Evolutionary conservation across 495 filamentous ascomycete genomes (phyloP).

Genomic region (Bryoglossum gracile): DNA sequence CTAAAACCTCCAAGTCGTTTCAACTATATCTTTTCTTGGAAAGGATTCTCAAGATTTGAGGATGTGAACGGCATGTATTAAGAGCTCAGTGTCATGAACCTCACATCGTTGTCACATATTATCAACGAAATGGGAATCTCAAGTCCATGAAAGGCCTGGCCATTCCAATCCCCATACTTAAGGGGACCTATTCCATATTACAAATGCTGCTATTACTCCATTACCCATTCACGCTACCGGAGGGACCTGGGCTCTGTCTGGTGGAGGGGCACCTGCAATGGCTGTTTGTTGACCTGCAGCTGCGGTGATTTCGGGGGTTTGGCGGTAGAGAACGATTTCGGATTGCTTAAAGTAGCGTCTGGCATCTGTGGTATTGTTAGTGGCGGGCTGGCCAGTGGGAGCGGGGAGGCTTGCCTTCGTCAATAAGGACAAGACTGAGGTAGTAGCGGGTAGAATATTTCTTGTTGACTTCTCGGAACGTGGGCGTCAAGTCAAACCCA

Average conservation of each 20-base stretch:
- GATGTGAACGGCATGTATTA: too few species aligned
- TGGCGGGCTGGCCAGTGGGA: not conserved
- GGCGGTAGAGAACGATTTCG: conserved; percentile 95
- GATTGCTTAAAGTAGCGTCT: conserved; percentile 98
- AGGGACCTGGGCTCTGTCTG: conserved; percentile 18
- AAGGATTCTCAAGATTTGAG: too few species aligned
- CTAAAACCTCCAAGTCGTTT: too few species aligned
- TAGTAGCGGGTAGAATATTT: conserved; percentile 99
- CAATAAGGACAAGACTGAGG: conserved; percentile 90
- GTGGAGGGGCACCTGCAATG: conserved; percentile 25
- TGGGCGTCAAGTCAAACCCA: conserved; percentile 95
- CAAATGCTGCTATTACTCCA: conserved; percentile 11
- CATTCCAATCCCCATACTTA: too few species aligned
- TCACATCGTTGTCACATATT: too few species aligned
- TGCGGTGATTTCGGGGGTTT: conserved; percentile 63
- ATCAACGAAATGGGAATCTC: too few species aligned
- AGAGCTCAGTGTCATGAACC: too few species aligned
- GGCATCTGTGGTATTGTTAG: conserved; percentile 59
- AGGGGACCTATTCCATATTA: conserved; percentile 24
- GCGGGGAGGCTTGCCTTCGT: conserved; percentile 59
- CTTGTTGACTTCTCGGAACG: conserved; percentile 99
- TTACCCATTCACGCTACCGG: conserved; percentile 4
- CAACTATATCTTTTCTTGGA: too few species aligned
- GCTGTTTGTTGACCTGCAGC: conserved; percentile 26
- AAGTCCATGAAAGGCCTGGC: too few species aligned